Base-by-base conservation (phyloP, 768 basidiomycete species). In the Sarcodon sp. region DNA sequence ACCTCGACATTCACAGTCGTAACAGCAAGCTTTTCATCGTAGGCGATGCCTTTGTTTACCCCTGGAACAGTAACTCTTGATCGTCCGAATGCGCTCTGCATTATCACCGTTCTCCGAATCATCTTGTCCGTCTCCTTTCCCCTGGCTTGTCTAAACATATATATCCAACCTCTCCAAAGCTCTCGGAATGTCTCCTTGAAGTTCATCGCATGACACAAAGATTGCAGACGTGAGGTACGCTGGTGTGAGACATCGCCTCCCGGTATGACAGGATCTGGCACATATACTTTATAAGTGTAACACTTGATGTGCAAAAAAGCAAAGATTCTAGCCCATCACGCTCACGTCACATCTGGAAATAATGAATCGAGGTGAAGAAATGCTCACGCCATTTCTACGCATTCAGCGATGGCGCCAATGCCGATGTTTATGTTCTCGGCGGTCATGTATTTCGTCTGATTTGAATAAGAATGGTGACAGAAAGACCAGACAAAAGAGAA, bases 351-450 rank as follows among this genome's bases (percentile, higher is more conserved):
- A 4, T 27, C 21, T 27, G 21, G 4, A 27, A 27, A 27, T 27
- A 35, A 32, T n/a, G 2, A 47, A 35, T 36, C 53, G 37, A 43
- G 49, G 50, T 32, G 43, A 8, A 35, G 4, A 35, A 46, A 41
- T 1, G 66, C 77, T 15, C 57, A 80, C 80, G 75, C 75, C 85
- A 88, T 87, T 62, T 87, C 84, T 52, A 83, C 72, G 0, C 80
- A 82, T 55, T 84, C 77, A 2, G 81, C 55, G 9, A 87, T 62
- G 0, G 83, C 82, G 12, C 76, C 73, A 37, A 84, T 73, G 4
- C 81, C 85, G 27, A 82, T 79, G 54, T 80, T 78, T 53, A 87
- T 79, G 55, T 85, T 80, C 7, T 75, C 76, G 3, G 80, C 77
- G 1, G 83, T 82, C 83, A 83, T 84, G 57, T 77, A 80, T 47